Base-by-base conservation (phyloP, 192 early-diverging fungal species). In the Gamsiella multidivaricata region DNA sequence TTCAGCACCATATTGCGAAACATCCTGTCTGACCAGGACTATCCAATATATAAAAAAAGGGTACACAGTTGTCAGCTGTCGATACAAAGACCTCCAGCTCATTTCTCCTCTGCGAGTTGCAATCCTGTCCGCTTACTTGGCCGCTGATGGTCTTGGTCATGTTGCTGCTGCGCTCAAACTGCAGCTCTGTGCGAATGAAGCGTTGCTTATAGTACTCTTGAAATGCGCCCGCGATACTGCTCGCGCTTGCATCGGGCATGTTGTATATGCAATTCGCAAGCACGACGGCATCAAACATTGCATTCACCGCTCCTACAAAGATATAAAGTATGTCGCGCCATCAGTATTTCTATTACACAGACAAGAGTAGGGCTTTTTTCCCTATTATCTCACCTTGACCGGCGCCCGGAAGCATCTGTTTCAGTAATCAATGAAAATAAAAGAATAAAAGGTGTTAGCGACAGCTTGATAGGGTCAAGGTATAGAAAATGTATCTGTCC, bases 221-320 rank as follows among this genome's bases (percentile, higher is more conserved):
- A 55, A 73, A 65, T 7, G 63, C 63, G 1, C 23, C 42, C 31
- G 10, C 23, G 49, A 73, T 42, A 34, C 62, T 65, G 23, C 41
- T 34, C 5, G 54, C 11, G 14, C 1, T 47, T 29, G 26, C 0
- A 18, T 64, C 54, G 3, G 31, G 39, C 11, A 73, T 28, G 18
- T 73, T 61, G 17, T 65, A 73, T 14, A 73, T 12, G 17, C 62
- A 56, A 22, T 73, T 65, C 14, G 70, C 32, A 9, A 65, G 42
- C 8, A 73, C 55, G 0, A 45, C 49, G 5, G 62, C 70, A 43
- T 73, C 70, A 3, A 59, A 56, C 12, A 73, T 52, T 0, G 70
- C 70, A 51, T 59, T 73, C 10, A 73, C 56, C 18, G 62, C 55
- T 20, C 70, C 70, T 73, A 36, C 3, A 4, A 6, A 36, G 9